Percentiles rank a stretch among this genome's conserved stretches.
Conservation (phyloP, 2,329 filamentous ascomycete genomes). For the Botrytis deweyae region DNA sequence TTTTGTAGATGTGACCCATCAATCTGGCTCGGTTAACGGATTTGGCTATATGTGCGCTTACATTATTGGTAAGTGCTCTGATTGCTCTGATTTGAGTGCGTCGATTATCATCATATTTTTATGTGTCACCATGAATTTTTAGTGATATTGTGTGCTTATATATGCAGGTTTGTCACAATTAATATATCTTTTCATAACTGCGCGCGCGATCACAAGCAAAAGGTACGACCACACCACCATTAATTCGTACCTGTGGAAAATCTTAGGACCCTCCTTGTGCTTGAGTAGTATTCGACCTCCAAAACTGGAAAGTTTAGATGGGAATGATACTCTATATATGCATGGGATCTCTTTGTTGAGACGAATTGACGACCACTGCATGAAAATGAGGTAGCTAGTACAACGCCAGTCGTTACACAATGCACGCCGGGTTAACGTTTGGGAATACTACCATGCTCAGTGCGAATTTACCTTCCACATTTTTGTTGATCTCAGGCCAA, state of each 20-base stretch:
- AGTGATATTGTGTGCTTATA: background rate
- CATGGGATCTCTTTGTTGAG: background rate
- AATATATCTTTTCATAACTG: background rate
- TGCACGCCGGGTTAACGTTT: background rate
- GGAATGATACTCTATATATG: background rate
- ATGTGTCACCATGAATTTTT: slow-evolving; percentile 1
- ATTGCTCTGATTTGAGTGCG: background rate
- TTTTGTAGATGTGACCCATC: slow-evolving; percentile 11
- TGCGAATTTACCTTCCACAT: background rate
- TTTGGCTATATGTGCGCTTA: background rate
- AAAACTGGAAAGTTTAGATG: background rate
- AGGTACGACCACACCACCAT: background rate
- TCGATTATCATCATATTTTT: background rate
- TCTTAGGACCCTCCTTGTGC: background rate
- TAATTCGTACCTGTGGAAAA: background rate
- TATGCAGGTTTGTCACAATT: background rate
- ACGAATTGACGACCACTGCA: background rate
- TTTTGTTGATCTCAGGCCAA: background rate
- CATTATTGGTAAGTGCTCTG: background rate
- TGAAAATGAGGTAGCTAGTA: background rate
- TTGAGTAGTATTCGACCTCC: background rate
- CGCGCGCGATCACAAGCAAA: background rate
- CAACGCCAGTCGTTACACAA: background rate
- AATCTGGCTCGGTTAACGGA: slow-evolving; percentile 1
- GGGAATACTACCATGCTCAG: background rate